These are phyloP conservation scores for Exophiala mesophila DNA, from an alignment of 2,329 filamentous ascomycete genomes.

Conservation along the genomic window DNA sequence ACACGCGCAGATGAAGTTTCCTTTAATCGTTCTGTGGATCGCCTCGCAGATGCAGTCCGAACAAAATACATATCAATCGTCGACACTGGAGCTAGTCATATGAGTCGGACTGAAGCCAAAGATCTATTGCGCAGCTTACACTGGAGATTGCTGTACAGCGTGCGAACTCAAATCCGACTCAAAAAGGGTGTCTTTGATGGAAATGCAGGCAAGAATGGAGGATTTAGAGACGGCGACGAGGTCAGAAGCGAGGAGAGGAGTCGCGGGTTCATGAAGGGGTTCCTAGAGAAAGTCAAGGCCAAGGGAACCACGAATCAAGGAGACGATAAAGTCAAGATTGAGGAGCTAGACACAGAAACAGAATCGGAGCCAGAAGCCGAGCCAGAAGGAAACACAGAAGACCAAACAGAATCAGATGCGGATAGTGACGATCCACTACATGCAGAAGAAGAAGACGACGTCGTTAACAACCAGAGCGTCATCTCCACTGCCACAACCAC, in stretches of 20 bases:
- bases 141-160: conserved; percentile 64
- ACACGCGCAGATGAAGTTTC: conserved; percentile 34
- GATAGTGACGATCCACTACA: too few species aligned
- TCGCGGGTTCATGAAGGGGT: conserved; percentile 21
- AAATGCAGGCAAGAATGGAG: conserved; percentile 10
- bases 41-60: conserved; percentile 57
- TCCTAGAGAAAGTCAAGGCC: conserved; percentile 12
- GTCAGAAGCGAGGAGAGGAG: conserved; percentile 18
- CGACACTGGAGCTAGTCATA: conserved; percentile 67
- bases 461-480: not conserved
- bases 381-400: too few species aligned
- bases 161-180: conserved; percentile 59
- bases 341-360: too few species aligned
- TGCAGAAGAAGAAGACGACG: too few species aligned
- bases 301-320: not conserved
- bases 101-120: conserved; percentile 72
- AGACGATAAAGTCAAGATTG: not conserved
- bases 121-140: conserved; percentile 68
- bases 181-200: conserved; percentile 43
- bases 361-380: too few species aligned
- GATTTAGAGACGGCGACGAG: conserved; percentile 13
- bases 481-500: not conserved
- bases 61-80: conserved; percentile 58
- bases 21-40: conserved; percentile 70
- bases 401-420: too few species aligned